Base-by-base conservation (phyloP, 768 basidiomycete genomes). In the Kwoniella shandongensis region DNA sequence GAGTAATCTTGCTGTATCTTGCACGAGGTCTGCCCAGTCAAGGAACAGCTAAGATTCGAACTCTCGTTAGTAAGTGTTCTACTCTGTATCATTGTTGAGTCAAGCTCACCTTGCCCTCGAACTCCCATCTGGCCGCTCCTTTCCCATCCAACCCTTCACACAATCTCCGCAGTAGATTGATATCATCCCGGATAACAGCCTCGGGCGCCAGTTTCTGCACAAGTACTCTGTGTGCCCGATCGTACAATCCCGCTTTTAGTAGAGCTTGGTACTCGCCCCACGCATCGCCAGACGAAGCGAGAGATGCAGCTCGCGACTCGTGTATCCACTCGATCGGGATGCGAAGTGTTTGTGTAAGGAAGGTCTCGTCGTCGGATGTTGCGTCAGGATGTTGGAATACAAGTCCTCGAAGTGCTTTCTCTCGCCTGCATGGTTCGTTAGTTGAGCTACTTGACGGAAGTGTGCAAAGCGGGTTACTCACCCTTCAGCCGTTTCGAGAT, bases 291-390 rank as follows among this genome's bases (percentile, higher is more conserved):
- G 80, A 32, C 84, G 80, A 20, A 84, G 85, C 72, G 83, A 79
- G 45, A 85, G 81, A 5, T 87, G 90, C 91, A 89, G 69, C 18
- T 32, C 88, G 88, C 11, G 91, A 88, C 72, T 93, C 89, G 36
- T 87, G 83, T n/a, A 97, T 82, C 93, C 94, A 99, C 4, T 83
- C 76, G 50, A 83, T 76, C 0, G 96, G 96, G 29, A 98, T 82
- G 62, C 86, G 86, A 27, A 96, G 78, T 67, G 85, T 88, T 3
- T 87, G 86, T 2, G 85, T 81, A 10, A 80, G 61, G 51, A 75
- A 76, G 0, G 45, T 32, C 23, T 62, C 52, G 7, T 69, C 65
- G 1, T 72, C 69, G 7, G 60, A 51, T 15, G 71, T 63, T 2
- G 76, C 46, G 4, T 59, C 51, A 20, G 67, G 65, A 60, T 81